These are phyloP conservation scores for Dryas integrifolia DNA, from an alignment of 331 rosid genomes.

Conservation along the genomic window DNA sequence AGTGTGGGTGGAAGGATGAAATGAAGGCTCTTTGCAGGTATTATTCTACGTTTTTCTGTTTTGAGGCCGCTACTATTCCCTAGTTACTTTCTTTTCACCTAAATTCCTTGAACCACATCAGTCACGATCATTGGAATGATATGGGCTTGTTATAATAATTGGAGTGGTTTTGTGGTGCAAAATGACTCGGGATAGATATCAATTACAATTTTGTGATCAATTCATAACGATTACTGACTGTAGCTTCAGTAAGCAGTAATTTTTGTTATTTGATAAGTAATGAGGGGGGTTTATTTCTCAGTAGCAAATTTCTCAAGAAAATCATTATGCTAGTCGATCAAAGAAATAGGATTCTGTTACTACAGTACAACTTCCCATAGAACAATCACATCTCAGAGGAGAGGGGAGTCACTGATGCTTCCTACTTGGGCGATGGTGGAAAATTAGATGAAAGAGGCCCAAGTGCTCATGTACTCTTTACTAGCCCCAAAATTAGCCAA, in stretches of 20 bases:
- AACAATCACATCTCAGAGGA: not conserved
- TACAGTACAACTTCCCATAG: not conserved
- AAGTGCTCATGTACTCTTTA: not conserved
- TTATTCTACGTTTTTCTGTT: not conserved
- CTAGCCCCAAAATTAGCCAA: not conserved
- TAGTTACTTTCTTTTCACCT: not conserved
- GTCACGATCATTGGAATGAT: not conserved
- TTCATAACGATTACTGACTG: not conserved
- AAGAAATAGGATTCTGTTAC: not conserved
- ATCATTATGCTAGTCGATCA: not conserved
- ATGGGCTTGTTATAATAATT: not conserved
- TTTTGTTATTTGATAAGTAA: not conserved
- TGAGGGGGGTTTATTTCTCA: not conserved
- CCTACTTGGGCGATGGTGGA: not conserved
- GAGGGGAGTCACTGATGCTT: not conserved
- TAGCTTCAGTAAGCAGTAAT: not conserved
- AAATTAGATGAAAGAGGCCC: not conserved
- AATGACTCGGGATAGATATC: not conserved
- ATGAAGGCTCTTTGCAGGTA: slow-evolving; percentile 94
- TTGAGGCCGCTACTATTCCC: not conserved
- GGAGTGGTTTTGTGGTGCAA: not conserved
- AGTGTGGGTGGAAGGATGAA: slow-evolving; percentile 97
- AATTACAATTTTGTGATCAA: not conserved
- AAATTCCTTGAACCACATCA: not conserved
- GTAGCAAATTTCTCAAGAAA: not conserved